phyloP scores from a whole-genome alignment of 306 rosid genomes.

The Lathyrus oleraceus region DNA sequence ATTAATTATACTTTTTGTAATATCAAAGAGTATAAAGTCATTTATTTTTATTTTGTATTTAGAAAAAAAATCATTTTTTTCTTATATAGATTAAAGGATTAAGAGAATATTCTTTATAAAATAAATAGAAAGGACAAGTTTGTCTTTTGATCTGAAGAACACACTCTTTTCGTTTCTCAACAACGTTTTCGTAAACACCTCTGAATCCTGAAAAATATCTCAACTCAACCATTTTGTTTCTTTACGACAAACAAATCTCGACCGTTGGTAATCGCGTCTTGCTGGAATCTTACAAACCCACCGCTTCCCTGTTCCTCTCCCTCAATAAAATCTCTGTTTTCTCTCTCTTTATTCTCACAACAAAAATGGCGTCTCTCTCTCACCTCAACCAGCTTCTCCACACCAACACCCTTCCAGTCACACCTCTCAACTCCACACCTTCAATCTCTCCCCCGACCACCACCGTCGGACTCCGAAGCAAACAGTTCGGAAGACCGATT shows the following conservation, averaged over 20 bases:
- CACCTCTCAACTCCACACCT: constrained; percentile 37
- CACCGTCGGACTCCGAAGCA: constrained; percentile 30
- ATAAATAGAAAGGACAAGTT: neutral
- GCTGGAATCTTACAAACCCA: constrained; percentile 21
- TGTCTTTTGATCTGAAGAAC: neutral
- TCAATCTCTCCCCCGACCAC: constrained; percentile 41
- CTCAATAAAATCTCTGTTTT: neutral
- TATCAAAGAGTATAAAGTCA: no score
- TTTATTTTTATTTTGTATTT: no score
- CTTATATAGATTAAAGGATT: no score
- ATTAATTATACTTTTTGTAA: no score
- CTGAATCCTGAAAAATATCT: neutral
- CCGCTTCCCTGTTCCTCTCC: neutral
- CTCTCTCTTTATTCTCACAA: neutral
- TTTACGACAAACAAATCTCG: neutral
- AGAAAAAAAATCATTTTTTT: no score
- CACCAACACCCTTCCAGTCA: constrained; percentile 44
- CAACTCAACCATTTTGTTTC: neutral
- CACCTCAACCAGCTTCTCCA: constrained; percentile 50
- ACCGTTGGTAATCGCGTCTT: neutral
- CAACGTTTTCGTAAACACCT: neutral
- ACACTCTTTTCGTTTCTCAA: constrained; percentile 4
- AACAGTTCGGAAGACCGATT: constrained; percentile 24
- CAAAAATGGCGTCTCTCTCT: constrained; percentile 59
- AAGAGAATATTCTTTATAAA: no score